These are phyloP conservation scores for Scheffersomyces quercinus DNA, from an alignment of 1,139 yeast species.

Conservation along the genomic window DNA sequence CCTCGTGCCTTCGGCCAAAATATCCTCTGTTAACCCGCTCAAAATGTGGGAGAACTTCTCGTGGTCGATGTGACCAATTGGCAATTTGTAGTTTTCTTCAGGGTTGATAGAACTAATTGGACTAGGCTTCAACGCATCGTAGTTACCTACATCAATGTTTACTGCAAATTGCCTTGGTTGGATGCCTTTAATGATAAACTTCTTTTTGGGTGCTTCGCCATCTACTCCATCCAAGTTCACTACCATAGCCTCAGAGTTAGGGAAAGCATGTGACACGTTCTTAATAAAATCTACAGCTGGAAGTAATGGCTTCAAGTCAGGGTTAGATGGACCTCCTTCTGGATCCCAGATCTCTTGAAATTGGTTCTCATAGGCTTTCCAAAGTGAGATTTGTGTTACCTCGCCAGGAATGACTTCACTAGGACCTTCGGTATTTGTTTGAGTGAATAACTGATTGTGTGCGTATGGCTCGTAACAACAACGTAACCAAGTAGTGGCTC, in stretches of 20 bases:
- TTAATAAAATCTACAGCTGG: conserved; percentile 97
- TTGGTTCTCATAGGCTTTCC: conserved; percentile 93
- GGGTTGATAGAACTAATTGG: conserved; percentile 9
- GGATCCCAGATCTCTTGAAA: conserved; percentile 52
- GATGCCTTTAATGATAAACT: conserved; percentile 90
- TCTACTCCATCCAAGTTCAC: conserved; percentile 54
- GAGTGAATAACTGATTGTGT: conserved; percentile 23
- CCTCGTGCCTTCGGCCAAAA: conserved; percentile 23
- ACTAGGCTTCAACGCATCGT: conserved; percentile 40
- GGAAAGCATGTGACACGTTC: conserved; percentile 87
- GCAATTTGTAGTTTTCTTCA: conserved; percentile 21
- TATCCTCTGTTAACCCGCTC: conserved; percentile 22
- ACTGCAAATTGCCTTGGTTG: conserved; percentile 48
- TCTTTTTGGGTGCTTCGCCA: conserved; percentile 55
- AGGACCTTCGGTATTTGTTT: conserved; percentile 8
- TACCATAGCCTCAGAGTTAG: conserved; percentile 94
- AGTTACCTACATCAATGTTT: conserved; percentile 44
- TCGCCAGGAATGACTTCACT: conserved; percentile 55
- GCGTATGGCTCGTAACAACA: conserved; percentile 76
- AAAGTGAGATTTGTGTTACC: conserved; percentile 90
- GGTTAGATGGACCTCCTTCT: conserved; percentile 31
- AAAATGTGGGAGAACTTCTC: conserved; percentile 36
- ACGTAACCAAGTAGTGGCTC: conserved; percentile 95
- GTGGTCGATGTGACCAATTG: conserved; percentile 40
- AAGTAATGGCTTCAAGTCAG: conserved; percentile 52